Percentiles rank a stretch among this genome's conserved stretches.
Evolutionary conservation across 2,329 filamentous ascomycete genomes (phyloP).

Genomic region (Sporothrix euskadiensis): DNA sequence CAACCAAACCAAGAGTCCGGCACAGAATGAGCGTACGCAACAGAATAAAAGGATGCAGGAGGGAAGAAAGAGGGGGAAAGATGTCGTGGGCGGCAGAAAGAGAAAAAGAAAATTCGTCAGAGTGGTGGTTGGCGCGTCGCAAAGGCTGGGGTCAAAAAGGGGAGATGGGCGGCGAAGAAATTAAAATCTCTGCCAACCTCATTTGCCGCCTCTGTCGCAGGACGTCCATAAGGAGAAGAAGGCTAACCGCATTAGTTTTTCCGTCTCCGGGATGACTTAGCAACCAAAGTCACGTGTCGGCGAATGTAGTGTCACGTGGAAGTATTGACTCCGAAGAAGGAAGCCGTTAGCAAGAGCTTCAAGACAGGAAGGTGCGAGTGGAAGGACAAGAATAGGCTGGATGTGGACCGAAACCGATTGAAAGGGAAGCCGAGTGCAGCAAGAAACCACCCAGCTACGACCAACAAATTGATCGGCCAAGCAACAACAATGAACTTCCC

Average conservation of each 20-base stretch:
- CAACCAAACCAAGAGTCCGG: background rate
- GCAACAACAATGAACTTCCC: background rate
- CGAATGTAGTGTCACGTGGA: background rate
- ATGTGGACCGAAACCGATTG: background rate
- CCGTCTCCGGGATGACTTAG: background rate
- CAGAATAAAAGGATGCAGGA: background rate
- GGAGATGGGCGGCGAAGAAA: slow-evolving; percentile 2
- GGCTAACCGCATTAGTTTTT: slow-evolving; percentile 10
- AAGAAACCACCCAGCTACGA: background rate
- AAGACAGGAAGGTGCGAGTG: background rate
- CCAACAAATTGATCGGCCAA: background rate
- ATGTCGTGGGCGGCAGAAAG: background rate
- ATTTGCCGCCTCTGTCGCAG: slow-evolving; percentile 25
- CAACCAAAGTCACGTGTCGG: background rate
- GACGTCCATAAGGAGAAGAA: background rate
- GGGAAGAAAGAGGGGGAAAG: background rate
- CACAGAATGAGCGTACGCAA: background rate
- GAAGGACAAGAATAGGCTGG: background rate
- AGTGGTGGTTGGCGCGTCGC: background rate
- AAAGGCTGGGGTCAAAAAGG: slow-evolving; percentile 9
- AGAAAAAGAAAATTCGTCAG: background rate
- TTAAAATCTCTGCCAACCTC: slow-evolving; percentile 19
- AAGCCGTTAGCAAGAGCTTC: background rate
- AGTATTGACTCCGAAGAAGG: too few relatives aligned
- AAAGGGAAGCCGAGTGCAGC: background rate